phyloP scores from a whole-genome alignment of 2,329 filamentous ascomycete species.

The Aureobasidium subglaciale region DNA sequence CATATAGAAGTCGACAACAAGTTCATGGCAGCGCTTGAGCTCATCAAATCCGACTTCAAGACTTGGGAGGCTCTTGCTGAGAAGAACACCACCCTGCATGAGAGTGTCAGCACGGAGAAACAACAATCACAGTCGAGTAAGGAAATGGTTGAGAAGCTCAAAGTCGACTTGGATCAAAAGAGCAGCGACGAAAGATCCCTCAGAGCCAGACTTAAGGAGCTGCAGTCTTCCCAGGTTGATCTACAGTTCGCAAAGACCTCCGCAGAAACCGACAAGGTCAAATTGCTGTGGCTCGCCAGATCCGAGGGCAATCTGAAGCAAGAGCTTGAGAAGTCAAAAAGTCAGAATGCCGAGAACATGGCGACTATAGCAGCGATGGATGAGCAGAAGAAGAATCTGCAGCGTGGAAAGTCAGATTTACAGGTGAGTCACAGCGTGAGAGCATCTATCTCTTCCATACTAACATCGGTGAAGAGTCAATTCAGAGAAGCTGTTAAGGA shows the following conservation, averaged over 20 bases:
- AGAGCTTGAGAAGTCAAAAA: not conserved
- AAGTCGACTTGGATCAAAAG: not conserved
- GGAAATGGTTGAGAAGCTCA: not conserved
- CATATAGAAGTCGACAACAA: not conserved
- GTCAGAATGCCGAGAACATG: not conserved
- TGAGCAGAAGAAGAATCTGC: not conserved
- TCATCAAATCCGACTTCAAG: not conserved
- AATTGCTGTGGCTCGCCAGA: not conserved
- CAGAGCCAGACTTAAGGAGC: not conserved
- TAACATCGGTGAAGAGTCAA: not conserved
- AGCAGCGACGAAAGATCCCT: not conserved
- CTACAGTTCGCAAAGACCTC: not conserved
- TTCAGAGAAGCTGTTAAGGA: not conserved
- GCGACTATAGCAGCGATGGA: not conserved
- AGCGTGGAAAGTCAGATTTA: conserved; percentile 1
- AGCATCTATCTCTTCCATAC: not conserved
- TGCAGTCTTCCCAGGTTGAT: not conserved
- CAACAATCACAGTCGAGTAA: not conserved
- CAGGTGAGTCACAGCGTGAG: not conserved
- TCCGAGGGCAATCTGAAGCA: not conserved
- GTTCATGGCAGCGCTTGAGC: not conserved
- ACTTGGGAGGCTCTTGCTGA: not conserved
- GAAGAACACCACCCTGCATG: not conserved
- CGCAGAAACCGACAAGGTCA: not conserved
- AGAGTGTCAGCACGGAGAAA: not conserved